Evolutionary conservation across 768 basidiomycete genomes (phyloP).

Genomic region (Leucosporidium scottii): DNA sequence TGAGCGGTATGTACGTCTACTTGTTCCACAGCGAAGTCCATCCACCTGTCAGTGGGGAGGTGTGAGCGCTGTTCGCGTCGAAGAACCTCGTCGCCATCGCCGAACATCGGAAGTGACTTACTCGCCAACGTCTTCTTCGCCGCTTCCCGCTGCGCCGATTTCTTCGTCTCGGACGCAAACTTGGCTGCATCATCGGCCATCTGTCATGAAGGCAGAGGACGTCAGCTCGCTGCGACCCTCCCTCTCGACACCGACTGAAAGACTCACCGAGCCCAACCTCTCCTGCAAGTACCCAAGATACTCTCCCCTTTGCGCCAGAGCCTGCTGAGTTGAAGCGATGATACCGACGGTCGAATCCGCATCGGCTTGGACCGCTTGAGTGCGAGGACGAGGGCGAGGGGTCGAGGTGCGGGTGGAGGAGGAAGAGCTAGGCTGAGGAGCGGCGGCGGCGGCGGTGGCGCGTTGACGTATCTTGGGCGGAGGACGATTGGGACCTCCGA

Average conservation of each 20-base stretch:
- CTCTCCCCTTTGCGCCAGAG: slow-evolving; percentile 34
- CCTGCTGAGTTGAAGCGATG: slow-evolving; percentile 28
- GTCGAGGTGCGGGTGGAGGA: neutral
- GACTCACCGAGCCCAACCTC: slow-evolving; percentile 15
- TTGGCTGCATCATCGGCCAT: slow-evolving; percentile 27
- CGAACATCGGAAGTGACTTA: too few species aligned
- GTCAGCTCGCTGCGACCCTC: too few species aligned
- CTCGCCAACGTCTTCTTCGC: slow-evolving; percentile 6
- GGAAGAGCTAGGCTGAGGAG: neutral
- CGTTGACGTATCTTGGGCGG: slow-evolving; percentile 15
- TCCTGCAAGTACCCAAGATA: slow-evolving; percentile 32
- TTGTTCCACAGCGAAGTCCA: too few species aligned
- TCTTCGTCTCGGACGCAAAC: slow-evolving; percentile 27
- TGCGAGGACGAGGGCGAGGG: neutral
- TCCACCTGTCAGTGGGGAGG: too few species aligned
- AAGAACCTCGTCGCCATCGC: too few species aligned
- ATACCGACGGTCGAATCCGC: slow-evolving; percentile 25
- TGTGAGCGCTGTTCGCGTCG: too few species aligned
- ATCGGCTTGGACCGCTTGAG: slow-evolving; percentile 11
- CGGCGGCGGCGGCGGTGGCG: neutral
- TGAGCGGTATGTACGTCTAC: too few species aligned
- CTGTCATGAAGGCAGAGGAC: neutral
- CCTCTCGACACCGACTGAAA: too few species aligned
- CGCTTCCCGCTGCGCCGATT: slow-evolving; percentile 15
- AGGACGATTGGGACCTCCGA: slow-evolving; percentile 32